Evolutionary conservation across 345 rosid species (phyloP), one percentile per base, ranked within the genome.

Genomic region (Eutrema japonicum): DNA sequence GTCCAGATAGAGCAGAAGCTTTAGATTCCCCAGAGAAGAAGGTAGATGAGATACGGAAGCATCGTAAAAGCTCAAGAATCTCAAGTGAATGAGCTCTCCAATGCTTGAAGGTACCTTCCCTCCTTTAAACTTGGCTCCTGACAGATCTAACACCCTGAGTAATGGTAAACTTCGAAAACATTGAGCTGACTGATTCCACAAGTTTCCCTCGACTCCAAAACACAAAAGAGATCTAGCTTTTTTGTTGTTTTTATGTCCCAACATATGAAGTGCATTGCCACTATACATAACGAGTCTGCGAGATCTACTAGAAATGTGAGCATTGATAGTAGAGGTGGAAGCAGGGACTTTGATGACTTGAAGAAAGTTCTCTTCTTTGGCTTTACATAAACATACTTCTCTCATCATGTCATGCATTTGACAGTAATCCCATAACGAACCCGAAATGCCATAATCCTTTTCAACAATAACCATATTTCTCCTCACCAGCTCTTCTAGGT

Each of bases 81-180:
- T 70, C 54, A 70, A 58, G 36, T 75, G 82, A 26, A 75, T 70
- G 60, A 84, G 74, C 3, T 66, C 58, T 4, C 83, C 77, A 14
- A 81, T 53, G 1, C 33, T 78, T 18, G 58, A 30, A 0, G 74
- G 79, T 11, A 80, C 32, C 10, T 33, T 72, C 8, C 79, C 80
- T 46, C 10, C 46, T 5, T 1, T 0, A 4, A 18, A 2, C 10
- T 45, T 48, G 32, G 66, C 51, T 10, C 60, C n/a, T n/a, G n/a
- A n/a, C 7, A 57, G 48, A 10, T 41, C 46, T 27, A 61, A 26
- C 27, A 41, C 53, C 33, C 57, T 22, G 6, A 84, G 71, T 11
- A 68, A 40, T 38, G 58, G 71, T 32, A 64, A 71, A 16, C 51
- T 40, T 7, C 43, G 37, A 29, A 64, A 74, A 18, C 63, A 16